Base-by-base conservation (phyloP, 2,329 filamentous ascomycete species). In the Pseudogymnoascus sp. region DNA sequence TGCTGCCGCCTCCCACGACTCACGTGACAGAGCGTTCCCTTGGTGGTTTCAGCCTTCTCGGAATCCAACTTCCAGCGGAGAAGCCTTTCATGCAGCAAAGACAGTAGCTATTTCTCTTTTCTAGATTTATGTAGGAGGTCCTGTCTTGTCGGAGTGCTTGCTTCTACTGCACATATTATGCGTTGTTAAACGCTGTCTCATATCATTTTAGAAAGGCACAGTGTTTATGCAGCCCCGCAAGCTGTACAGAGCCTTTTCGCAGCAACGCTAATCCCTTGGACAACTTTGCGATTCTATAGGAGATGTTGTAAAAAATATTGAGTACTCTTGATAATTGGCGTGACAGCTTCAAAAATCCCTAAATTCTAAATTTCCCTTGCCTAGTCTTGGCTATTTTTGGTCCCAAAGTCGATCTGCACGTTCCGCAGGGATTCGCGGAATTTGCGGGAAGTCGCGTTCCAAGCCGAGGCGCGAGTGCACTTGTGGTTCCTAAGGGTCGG, bases 21-120 rank as follows among this genome's bases (percentile, higher is more conserved):
- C 47, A 54, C 47, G 47, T 54, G 47, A 54, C 47, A 54, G 13
- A 54, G n/a, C 47, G 29, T 54, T 54, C 29, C 47, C 47, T 54
- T 54, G 47, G 9, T 54, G 47, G 29, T 54, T 54, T 21, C 29
- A 54, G 26, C 44, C 44, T 33, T 31, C 26, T 31, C n/a, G 9
- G 1, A 54, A 7, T 3, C 26, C 3, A n/a, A 35, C 11, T 10
- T 15, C n/a, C 47, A 10, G 21, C 4, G 29, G n/a, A 33, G 5
- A 31, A 33, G 10, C 29, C 17, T 33, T 17, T 5, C 5, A 33
- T 54, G 5, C 15, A 10, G 47, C 29, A 33, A 17, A 29, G 11
- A 54, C 17, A 35, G 21, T 35, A 54, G 21, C 29, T 4, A 17
- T 33, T 35, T 33, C 17, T 54, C 15, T 33, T 7, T 35, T 21